A percentile compares a stretch with the other conserved stretches of the same genome.
These are phyloP conservation scores for Boletus subcaerulescens DNA, from an alignment of 768 basidiomycete species.

Conservation along the genomic window DNA sequence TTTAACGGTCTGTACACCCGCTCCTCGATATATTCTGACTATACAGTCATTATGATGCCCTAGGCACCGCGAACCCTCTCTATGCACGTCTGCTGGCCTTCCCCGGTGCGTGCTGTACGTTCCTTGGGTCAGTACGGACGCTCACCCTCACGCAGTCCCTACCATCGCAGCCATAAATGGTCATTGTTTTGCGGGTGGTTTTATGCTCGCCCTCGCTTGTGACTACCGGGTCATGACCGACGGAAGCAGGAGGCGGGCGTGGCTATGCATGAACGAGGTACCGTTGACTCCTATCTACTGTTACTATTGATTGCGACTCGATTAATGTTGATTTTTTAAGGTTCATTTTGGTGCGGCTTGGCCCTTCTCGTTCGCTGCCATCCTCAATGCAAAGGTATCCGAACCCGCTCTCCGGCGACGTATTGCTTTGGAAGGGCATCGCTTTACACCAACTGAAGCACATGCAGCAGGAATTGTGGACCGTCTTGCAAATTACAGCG, in stretches of 20 bases:
- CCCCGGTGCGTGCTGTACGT: conserved; percentile 53
- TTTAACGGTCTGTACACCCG: conserved; percentile 51
- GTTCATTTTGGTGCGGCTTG: conserved; percentile 81
- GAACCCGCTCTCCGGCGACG: conserved; percentile 59
- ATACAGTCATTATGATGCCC: conserved; percentile 3
- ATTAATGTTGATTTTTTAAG: conserved; percentile 31
- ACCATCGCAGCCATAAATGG: conserved; percentile 79
- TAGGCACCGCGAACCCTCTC: conserved; percentile 75
- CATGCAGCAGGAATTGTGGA: conserved; percentile 67
- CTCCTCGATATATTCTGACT: background rate
- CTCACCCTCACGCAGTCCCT: conserved; percentile 51
- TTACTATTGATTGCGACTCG: background rate
- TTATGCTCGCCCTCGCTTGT: conserved; percentile 75
- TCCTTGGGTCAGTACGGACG: background rate
- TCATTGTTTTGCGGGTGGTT: conserved; percentile 82
- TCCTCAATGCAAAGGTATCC: conserved; percentile 64
- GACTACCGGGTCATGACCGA: conserved; percentile 91
- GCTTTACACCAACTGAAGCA: conserved; percentile 74
- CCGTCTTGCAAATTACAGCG: conserved; percentile 39
- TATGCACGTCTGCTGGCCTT: conserved; percentile 67
- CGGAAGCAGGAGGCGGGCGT: conserved; percentile 71
- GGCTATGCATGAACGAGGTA: conserved; percentile 94
- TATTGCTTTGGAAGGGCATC: conserved; percentile 75
- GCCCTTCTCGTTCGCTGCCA: conserved; percentile 66
- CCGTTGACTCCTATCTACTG: background rate